Percentiles rank a stretch among this genome's conserved stretches.
These are phyloP conservation scores for Chytridiales sp. DNA, from an alignment of 371 early-diverging fungal genomes.

Conservation along the genomic window DNA sequence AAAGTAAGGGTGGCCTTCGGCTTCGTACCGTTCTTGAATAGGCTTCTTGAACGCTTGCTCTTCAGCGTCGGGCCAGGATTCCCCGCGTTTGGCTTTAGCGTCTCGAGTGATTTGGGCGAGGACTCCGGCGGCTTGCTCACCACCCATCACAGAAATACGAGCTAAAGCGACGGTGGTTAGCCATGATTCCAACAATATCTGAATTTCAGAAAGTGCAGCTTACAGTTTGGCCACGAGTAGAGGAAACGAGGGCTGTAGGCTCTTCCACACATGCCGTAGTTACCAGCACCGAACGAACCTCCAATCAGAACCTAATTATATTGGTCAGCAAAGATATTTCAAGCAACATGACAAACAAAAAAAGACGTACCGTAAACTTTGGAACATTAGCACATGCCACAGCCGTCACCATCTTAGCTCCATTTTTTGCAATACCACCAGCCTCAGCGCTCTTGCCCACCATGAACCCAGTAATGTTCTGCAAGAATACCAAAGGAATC, in stretches of 20 bases:
- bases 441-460: constrained; percentile 96
- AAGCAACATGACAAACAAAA: constrained; percentile 10
- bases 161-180: constrained; percentile 57
- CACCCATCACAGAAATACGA: constrained; percentile 97
- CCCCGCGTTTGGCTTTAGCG: constrained; percentile 78
- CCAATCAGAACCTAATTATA: constrained; percentile 45
- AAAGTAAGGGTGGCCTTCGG: constrained; percentile 93
- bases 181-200: not conserved
- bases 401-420: constrained; percentile 96
- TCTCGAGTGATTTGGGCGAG: constrained; percentile 85
- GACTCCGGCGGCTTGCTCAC: constrained; percentile 96
- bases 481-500: constrained; percentile 93
- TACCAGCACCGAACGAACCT: constrained; percentile 86
- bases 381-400: constrained; percentile 95
- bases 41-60: constrained; percentile 77
- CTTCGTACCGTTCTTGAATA: constrained; percentile 84
- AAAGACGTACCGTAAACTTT: constrained; percentile 78
- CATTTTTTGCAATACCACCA: constrained; percentile 97
- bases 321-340: not conserved
- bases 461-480: constrained; percentile 96
- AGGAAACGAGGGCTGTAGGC: constrained; percentile 93
- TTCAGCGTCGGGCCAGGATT: constrained; percentile 38
- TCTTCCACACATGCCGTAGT: constrained; percentile 98
- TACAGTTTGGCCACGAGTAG: constrained; percentile 94
- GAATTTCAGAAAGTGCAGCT: too few relatives aligned